These are phyloP conservation scores for Aurantiochytrium sp. DNA, from an alignment of 108 stramenopile genomes.

Conservation along the genomic window DNA sequence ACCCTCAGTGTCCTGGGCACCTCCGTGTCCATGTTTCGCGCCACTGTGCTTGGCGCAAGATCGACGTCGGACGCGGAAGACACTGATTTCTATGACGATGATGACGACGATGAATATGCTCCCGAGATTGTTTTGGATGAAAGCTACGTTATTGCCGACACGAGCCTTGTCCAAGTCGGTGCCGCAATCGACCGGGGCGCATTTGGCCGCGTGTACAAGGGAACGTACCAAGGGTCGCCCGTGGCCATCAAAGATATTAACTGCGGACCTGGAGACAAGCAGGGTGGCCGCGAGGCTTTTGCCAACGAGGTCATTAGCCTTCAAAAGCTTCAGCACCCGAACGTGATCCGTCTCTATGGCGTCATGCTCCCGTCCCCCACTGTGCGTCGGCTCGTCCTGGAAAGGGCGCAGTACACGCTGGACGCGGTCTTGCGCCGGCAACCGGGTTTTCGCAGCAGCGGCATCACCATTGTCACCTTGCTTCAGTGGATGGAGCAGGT, in stretches of 20 bases:
- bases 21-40: neutral
- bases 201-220: neutral
- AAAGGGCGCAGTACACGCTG: neutral
- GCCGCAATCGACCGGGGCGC: neutral
- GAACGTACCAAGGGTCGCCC: neutral
- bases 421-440: neutral
- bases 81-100: neutral
- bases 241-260: neutral
- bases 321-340: neutral
- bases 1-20: neutral
- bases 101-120: neutral
- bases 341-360: neutral
- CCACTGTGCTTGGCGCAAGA: neutral
- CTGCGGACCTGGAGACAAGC: neutral
- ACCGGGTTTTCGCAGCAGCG: neutral
- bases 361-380: neutral
- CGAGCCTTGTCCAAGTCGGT: neutral
- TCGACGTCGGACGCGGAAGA: too few relatives aligned
- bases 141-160: neutral
- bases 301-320: neutral
- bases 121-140: neutral
- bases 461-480: neutral
- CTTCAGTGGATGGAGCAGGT: constrained; percentile 7
- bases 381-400: neutral
- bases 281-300: neutral